Evolutionary conservation across 257 asterid species (phyloP).

Genomic region (Phtheirospermum japonicum): DNA sequence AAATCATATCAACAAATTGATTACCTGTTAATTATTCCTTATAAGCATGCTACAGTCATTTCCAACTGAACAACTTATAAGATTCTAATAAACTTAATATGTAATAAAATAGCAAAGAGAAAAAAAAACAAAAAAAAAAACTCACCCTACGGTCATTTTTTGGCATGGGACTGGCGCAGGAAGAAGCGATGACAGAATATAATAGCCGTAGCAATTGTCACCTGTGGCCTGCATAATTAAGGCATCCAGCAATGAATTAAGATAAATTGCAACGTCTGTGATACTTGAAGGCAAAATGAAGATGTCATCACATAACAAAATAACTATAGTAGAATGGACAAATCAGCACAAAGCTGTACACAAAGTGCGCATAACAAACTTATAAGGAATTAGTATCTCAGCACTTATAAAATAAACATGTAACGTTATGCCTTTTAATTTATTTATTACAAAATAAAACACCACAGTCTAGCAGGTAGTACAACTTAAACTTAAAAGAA

Average conservation of each 20-base stretch:
- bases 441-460: no score
- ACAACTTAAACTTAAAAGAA: neutral
- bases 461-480: neutral
- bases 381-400: neutral
- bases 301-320: neutral
- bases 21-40: neutral
- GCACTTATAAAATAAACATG: neutral
- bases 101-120: neutral
- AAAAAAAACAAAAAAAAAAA: slow-evolving; percentile 16
- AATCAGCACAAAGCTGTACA: neutral
- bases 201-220: slow-evolving; percentile 93
- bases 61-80: neutral
- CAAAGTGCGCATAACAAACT: neutral
- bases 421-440: neutral
- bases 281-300: neutral
- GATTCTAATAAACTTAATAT: slow-evolving; percentile 14
- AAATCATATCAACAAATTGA: neutral
- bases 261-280: neutral
- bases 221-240: slow-evolving; percentile 87
- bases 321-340: neutral
- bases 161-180: slow-evolving; percentile 81
- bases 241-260: neutral
- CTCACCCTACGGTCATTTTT: slow-evolving; percentile 90
- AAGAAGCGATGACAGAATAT: slow-evolving; percentile 96
- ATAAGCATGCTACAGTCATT: slow-evolving; percentile 1